A percentile compares a stretch with the other conserved stretches of the same genome.
phyloP scores from a whole-genome alignment of 495 filamentous ascomycete species.

The Apiosordaria backusii region DNA sequence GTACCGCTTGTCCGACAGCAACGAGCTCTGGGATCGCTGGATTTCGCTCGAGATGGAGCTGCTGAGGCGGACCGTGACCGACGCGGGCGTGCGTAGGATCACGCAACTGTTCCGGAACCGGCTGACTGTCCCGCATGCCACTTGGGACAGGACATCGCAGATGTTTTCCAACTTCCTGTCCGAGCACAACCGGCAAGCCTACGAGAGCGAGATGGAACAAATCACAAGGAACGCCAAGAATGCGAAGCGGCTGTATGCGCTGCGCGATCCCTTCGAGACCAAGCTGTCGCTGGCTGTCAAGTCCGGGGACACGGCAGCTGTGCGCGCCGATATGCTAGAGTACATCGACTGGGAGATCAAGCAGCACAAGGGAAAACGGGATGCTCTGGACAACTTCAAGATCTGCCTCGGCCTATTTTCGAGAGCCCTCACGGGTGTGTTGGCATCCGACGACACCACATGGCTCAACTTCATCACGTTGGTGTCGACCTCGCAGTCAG shows the following conservation, averaged over 20 bases:
- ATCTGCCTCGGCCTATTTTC: constrained; percentile 74
- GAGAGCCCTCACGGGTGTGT: constrained; percentile 61
- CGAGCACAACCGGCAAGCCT: constrained; percentile 67
- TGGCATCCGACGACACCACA: constrained; percentile 63
- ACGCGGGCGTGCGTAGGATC: constrained; percentile 61
- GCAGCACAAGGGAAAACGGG: constrained; percentile 47
- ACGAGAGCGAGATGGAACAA: constrained; percentile 75
- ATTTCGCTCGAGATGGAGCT: constrained; percentile 56
- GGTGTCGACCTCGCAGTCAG: constrained; percentile 45
- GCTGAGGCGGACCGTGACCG: constrained; percentile 51
- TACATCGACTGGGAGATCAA: constrained; percentile 83
- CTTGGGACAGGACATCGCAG: constrained; percentile 82
- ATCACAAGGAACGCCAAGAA: constrained; percentile 61
- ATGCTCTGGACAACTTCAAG: constrained; percentile 46
- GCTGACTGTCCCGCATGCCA: constrained; percentile 73
- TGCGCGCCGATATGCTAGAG: constrained; percentile 59
- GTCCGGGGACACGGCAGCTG: constrained; percentile 53
- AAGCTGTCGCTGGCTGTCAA: constrained; percentile 58
- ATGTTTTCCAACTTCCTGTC: constrained; percentile 78
- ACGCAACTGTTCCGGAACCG: constrained; percentile 67
- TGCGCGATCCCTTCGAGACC: constrained; percentile 70
- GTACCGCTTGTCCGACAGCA: constrained; percentile 79
- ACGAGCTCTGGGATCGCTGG: constrained; percentile 85
- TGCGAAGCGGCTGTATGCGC: constrained; percentile 63
- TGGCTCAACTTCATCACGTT: constrained; percentile 84